Percentiles rank a stretch among this genome's conserved stretches.
These are phyloP conservation scores for Senna tora DNA, from an alignment of 306 rosid species.

Conservation along the genomic window DNA sequence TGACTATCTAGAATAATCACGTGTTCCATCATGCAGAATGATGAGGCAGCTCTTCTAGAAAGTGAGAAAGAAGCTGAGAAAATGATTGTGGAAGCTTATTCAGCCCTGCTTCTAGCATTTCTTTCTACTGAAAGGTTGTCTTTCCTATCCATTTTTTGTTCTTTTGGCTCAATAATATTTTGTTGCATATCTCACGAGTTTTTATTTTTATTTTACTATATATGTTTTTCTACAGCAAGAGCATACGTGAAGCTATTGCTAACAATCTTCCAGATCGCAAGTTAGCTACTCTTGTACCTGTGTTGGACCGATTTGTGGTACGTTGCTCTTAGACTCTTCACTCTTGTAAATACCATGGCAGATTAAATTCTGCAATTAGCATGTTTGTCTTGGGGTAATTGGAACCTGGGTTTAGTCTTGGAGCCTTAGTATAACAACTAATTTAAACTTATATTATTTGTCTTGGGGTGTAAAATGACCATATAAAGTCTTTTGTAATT, in stretches of 20 bases:
- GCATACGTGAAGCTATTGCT: constrained; percentile 51
- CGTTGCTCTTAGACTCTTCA: constrained; percentile 26
- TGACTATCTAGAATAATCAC: constrained; percentile 31
- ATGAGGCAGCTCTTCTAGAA: constrained; percentile 79
- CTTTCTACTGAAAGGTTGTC: constrained; percentile 57
- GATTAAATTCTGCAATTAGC: constrained; percentile 29
- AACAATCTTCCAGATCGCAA: constrained; percentile 60
- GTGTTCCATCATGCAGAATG: constrained; percentile 62
- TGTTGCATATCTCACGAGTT: constrained; percentile 11
- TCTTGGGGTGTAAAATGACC: constrained; percentile 7
- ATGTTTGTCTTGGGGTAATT: constrained; percentile 17
- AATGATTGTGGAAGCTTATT: constrained; percentile 60
- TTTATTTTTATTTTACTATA: neutral
- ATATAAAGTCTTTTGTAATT: neutral
- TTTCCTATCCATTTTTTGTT: constrained; percentile 13
- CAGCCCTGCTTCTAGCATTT: constrained; percentile 61
- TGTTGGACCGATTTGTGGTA: constrained; percentile 98
- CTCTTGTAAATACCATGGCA: neutral
- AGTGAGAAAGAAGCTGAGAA: constrained; percentile 94
- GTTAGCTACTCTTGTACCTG: constrained; percentile 83
- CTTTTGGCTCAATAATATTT: neutral
- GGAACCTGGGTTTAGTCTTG: constrained; percentile 14
- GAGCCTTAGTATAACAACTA: constrained; percentile 3
- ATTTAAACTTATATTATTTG: constrained; percentile 9
- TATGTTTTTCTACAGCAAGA: constrained; percentile 48